Percentiles rank a stretch among this genome's conserved stretches.
Evolutionary conservation across 164 flowering plant genomes (phyloP).

Genomic region (Stephania yunnanensis): DNA sequence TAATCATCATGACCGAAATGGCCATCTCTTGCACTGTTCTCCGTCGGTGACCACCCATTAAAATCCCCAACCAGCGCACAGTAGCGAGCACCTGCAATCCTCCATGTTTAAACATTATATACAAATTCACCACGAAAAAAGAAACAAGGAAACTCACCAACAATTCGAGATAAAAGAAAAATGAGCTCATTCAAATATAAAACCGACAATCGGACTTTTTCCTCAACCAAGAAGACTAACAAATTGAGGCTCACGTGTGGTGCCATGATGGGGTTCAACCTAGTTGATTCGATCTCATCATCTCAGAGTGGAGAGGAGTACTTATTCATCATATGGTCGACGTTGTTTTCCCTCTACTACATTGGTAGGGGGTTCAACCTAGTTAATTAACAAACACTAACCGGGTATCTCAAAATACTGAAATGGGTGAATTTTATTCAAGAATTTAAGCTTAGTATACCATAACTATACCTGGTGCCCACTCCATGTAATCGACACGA

Average conservation of each 20-base stretch:
- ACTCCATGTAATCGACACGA: constrained; percentile 89
- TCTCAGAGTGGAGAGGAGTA: no score
- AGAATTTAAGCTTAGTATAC: background rate
- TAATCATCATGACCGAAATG: constrained; percentile 82
- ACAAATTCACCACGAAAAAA: background rate
- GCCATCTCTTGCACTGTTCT: constrained; percentile 84
- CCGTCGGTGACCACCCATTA: constrained; percentile 93
- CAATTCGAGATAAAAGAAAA: background rate
- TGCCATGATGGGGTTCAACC: no score
- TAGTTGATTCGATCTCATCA: no score
- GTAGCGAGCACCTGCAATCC: constrained; percentile 72
- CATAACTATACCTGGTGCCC: constrained; percentile 86
- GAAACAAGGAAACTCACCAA: background rate
- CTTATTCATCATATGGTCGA: no score
- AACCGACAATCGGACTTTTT: background rate
- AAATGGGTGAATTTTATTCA: background rate
- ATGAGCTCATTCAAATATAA: background rate
- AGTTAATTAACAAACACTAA: background rate
- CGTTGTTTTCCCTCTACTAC: no score
- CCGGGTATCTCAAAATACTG: background rate
- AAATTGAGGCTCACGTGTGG: no score
- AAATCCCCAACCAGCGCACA: constrained; percentile 89
- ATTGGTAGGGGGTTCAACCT: no score
- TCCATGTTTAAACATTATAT: constrained; percentile 11
- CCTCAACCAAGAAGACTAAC: background rate